Base-by-base conservation (phyloP, 495 filamentous ascomycete genomes). In the Penicillium arizonense region DNA sequence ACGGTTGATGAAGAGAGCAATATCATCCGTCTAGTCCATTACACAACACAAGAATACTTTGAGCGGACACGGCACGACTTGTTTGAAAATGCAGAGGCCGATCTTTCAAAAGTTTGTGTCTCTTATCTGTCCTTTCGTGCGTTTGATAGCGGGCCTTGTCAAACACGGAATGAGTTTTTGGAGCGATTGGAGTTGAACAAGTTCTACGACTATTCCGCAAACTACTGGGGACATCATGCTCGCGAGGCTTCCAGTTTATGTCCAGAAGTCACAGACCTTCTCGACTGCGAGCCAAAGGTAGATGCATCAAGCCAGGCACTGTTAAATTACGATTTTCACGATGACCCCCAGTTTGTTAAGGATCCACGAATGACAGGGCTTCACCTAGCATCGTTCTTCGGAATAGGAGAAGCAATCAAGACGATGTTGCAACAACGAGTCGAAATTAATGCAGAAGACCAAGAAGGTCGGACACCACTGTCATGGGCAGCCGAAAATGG, bases 11-110 rank as follows among this genome's bases (percentile, higher is more conserved):
- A 71, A 21, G 67, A 73, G 18, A 82, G 70, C 49, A 30, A 58
- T 9, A 67, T 77, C 28, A 64, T 83, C 38, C 76, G 77, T 13
- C 63, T 85, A 9, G 74, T 82, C 9, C 82, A 84, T 59, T 80
- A 78, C 50, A 82, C 82, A 3, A 65, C 79, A 0, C 72, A 82
- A 50, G 71, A 77, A 36, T 85, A 63, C 12, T 21, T 47, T 14
- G 45, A 47, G 45, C 33, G 34, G 21, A 49, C 36, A 11, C 24
- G 32, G 0, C 2, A 5, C 26, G 3, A 1, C 1, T 18, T 24
- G n/a, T 39, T 48, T 30, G 3, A 3, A 0, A 30, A 3, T 4
- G 14, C 35, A 1, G 35, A 49, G 24, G 18, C 3, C 2, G 23
- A 39, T 11, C 30, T 40, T 2, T 39, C 23, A 3, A 32, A 5